A percentile compares a stretch with the other conserved stretches of the same genome.
phyloP scores from a whole-genome alignment of 2,329 filamentous ascomycete genomes.

The Dothideomycetes sp. region DNA sequence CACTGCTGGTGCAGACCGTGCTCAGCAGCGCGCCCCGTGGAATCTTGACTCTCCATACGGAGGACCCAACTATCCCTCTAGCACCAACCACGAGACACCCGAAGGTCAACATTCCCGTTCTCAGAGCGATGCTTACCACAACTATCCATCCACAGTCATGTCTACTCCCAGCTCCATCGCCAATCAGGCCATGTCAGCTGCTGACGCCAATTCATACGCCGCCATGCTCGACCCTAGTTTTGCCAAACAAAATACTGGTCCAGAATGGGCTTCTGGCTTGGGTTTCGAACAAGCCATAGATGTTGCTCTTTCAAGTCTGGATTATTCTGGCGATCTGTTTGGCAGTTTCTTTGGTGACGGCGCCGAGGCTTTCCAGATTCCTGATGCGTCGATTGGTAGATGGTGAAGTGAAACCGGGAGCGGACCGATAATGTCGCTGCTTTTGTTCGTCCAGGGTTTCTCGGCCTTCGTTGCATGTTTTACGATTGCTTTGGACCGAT shows the following conservation, averaged over 20 bases:
- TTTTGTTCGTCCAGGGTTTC: too few relatives aligned
- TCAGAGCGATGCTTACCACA: constrained; percentile 4
- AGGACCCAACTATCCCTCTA: neutral
- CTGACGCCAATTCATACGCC: constrained; percentile 4
- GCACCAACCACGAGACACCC: neutral
- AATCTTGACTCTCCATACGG: constrained; percentile 14
- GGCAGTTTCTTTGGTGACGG: constrained; percentile 16
- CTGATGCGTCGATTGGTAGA: constrained; percentile 5
- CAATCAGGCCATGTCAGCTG: constrained; percentile 1
- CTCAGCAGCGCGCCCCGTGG: constrained; percentile 11
- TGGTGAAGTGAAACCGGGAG: constrained; percentile 4
- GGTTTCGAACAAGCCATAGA: constrained; percentile 16
- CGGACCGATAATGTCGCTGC: too few relatives aligned
- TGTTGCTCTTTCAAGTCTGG: constrained; percentile 14
- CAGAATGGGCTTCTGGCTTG: constrained; percentile 15
- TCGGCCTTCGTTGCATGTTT: too few relatives aligned
- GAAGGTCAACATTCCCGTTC: neutral
- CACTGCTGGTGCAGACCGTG: constrained; percentile 14
- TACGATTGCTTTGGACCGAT: too few relatives aligned
- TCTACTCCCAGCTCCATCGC: neutral
- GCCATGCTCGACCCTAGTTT: constrained; percentile 9
- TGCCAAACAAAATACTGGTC: constrained; percentile 7
- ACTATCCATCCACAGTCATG: constrained; percentile 8
- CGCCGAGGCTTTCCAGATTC: constrained; percentile 14
- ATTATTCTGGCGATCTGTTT: constrained; percentile 15